Base-by-base conservation (phyloP, 1,139 yeast species). In the Sugiyamaella paludigena region DNA sequence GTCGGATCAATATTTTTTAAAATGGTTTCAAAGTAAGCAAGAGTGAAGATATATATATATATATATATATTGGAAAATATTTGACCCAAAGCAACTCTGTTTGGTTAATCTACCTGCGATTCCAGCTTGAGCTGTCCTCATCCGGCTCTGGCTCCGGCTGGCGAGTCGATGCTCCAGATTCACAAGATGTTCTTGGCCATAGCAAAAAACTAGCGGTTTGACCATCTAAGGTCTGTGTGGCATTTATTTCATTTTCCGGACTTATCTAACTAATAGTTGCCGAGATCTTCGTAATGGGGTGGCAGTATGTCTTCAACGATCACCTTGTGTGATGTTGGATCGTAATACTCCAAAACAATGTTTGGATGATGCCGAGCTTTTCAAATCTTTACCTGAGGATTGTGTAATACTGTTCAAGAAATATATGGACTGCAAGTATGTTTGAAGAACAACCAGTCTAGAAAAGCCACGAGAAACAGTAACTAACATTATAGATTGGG, bases 291-390 rank as follows among this genome's bases (percentile, higher is more conserved):
- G 89, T 62, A 87, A 81, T 61, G 96, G 95, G 12, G 88, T 92
- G 54, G 98, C 98, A 7, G 84, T 92, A 24, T 92, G 98, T 64
- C 76, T 92, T 43, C 98, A 92, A 67, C 76, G 97, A 65, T 89
- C 98, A 4, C 98, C 98, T 12, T 92, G 98, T 68, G 98, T 92
- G 49, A 77, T 92, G 72, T 78, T 92, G 36, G 87, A 92, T 56
- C 75, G 98, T 56, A 78, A 92, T 68, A 87, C 89, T 2, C 98
- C 98, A 4, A 84, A 87, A 57, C 84, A 88, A 53, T 92, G 98
- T 65, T 69, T 91, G 26, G 84, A 86, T 39, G 77, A 89, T 56
- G 95, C 96, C 0, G 84, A 84, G 55, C 75, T 92, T 42, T 75
- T 83, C 49, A 76, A 77, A 50, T 84, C 86, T 42, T 72, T 92